Conservation (phyloP, 768 basidiomycete genomes). For the Leccinum variicolor region DNA sequence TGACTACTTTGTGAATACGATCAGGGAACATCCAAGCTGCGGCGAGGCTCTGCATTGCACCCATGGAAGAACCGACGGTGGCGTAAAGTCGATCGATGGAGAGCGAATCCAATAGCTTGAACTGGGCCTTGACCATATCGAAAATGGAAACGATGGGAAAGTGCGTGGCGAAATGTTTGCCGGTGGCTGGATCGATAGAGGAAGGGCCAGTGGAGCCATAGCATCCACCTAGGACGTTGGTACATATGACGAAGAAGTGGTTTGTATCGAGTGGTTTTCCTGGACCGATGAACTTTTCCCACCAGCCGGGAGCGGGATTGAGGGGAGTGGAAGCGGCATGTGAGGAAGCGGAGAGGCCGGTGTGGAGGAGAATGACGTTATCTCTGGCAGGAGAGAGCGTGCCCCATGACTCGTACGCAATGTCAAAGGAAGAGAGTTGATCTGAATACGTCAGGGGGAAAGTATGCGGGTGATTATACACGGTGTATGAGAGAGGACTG, state of each 20-base stretch:
- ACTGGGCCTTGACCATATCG: constrained; percentile 97
- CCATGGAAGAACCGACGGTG: constrained; percentile 94
- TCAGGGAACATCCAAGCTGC: constrained; percentile 91
- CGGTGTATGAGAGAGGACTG: constrained; percentile 66
- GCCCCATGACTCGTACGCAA: constrained; percentile 99
- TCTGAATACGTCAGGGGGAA: constrained; percentile 66
- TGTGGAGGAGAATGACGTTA: constrained; percentile 94
- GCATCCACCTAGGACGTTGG: constrained; percentile 96
- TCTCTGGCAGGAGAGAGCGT: constrained; percentile 69
- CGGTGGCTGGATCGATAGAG: constrained; percentile 66
- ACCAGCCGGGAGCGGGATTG: constrained; percentile 91
- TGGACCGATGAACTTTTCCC: constrained; percentile 98
- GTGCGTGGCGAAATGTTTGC: constrained; percentile 76
- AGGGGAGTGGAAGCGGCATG: constrained; percentile 81
- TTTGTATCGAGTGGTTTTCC: constrained; percentile 92
- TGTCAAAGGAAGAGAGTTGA: constrained; percentile 64
- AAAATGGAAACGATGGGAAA: constrained; percentile 94
- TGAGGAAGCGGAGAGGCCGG: constrained; percentile 92
- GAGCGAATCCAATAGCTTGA: constrained; percentile 78
- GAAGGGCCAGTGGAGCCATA: constrained; percentile 97
- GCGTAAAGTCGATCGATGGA: constrained; percentile 86
- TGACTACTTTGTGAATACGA: constrained; percentile 85
- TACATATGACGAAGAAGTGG: constrained; percentile 90
- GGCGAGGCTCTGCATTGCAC: constrained; percentile 96
- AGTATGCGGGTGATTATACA: constrained; percentile 59